Evolutionary conservation across 805 yeast genomes (phyloP), one percentile per base, ranked within the genome.

Genomic region (Metschnikowia colocasiae): DNA sequence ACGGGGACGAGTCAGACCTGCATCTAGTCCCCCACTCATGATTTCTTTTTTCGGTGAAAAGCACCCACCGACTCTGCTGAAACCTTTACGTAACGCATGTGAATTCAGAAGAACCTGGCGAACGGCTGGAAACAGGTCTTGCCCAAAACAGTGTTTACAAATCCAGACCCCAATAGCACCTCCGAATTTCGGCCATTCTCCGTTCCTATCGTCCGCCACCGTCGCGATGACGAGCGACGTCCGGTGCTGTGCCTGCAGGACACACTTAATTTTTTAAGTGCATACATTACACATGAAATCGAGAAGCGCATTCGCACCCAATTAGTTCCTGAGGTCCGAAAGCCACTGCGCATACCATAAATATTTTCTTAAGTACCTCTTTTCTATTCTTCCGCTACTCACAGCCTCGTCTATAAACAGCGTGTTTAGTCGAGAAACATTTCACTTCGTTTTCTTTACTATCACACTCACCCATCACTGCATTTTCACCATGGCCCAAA

Each of bases 291-390:
- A 25, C 35, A 40, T 31, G 19, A 31, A 16, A 40, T 31, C 23
- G 37, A 20, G 36, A 40, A 29, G 31, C 30, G 43, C 37, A 22
- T 31, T 40, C 43, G 43, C 43, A 40, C 33, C 43, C 43, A 40
- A 18, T 7, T 29, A 40, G 20, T 38, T 27, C 42, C 42, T 38
- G 13, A 38, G 27, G 42, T 38, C 42, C 33, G 42, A 26, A 16
- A 18, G 30, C 30, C 40, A 22, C 38, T 35, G 32, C 32, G 42
- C 42, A 39, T 19, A 39, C 34, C 18, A 27, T 22, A 29, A 27
- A 27, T 15, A 8, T 20, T 29, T 30, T 15, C 7, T 27, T 39
- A 39, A 39, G 13, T 18, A 32, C 33, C 12, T 12, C 26, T 26
- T 29, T 29, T n/a, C 18, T 39, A 16, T 13, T 12, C 13, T 30